Evolutionary conservation across 78 protist genomes (phyloP).

Genomic region (Dictyostelium firmibasis): DNA sequence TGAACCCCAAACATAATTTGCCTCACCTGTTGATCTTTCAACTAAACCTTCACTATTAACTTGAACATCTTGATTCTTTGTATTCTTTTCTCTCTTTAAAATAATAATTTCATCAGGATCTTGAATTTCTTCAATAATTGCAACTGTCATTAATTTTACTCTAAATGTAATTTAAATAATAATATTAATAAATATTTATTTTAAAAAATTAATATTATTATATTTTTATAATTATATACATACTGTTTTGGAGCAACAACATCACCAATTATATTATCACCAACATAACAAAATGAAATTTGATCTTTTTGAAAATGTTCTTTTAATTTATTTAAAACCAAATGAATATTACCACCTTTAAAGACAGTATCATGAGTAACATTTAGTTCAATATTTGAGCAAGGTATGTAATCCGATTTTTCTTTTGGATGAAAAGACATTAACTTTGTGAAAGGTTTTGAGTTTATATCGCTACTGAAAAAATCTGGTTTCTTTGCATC

Average conservation of each 20-base stretch:
- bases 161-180: no score
- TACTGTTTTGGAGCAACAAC: conserved; percentile 50
- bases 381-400: not conserved
- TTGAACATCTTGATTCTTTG: not conserved
- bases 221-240: no score
- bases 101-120: conserved; percentile 47
- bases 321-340: not conserved
- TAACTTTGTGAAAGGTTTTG: not conserved
- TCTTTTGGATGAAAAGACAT: conserved; percentile 13
- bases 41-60: not conserved
- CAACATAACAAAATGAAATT: conserved; percentile 72
- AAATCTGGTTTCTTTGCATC: conserved; percentile 60
- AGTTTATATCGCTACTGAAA: not conserved
- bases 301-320: not conserved
- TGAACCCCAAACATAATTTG: conserved; percentile 57
- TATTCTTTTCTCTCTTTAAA: conserved; percentile 2
- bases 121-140: conserved; percentile 55
- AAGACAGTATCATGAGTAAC: not conserved
- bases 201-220: not conserved
- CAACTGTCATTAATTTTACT: conserved; percentile 57
- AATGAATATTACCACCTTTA: conserved; percentile 40
- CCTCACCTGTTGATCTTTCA: not conserved
- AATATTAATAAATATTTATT: not conserved
- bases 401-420: not conserved
- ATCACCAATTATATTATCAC: conserved; percentile 68